Evolutionary conservation across 352 stramenopile species (phyloP), one percentile per base, ranked within the genome.

Genomic region (Phytophthora tentaculata): DNA sequence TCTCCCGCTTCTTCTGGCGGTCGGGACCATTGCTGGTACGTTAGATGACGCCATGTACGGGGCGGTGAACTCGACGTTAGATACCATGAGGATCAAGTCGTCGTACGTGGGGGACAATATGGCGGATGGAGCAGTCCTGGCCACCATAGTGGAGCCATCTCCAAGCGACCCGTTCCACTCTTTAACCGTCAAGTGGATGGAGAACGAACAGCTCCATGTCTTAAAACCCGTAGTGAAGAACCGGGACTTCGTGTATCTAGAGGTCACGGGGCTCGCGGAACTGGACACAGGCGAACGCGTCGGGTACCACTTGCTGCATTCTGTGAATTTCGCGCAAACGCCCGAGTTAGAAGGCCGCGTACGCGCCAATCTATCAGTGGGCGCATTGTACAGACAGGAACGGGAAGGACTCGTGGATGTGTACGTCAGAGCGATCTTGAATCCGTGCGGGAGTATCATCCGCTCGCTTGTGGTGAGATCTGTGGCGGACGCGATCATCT

Each of bases 291-390:
- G 80, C 16, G 79, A 88, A 29, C 80, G 73, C 16, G 64, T 89
- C 1, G 80, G 79, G 19, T 91, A 84, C 50, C 79, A 88, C 56
- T 53, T 89, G 54, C 41, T 84, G 45, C 83, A 87, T 58, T 91
- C 83, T 12, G 59, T 91, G 39, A 57, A 74, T 44, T 81, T 83
- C 50, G 55, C 69, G 1, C 69, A 81, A 29, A 75, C 69, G 1
- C 77, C 65, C 0, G 56, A 69, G 57, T 32, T 85, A 32, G 62
- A 69, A n/a, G 57, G 53, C 14, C 55, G 56, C 8, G 58, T 74
- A 56, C 67, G 67, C 51, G 64, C 45, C 6, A 81, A 64, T 50
- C 54, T 80, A 43, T 89, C 82, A 0, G 57, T 80, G n/a, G 74
- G 66, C 17, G 61, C 64, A 8, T 52, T 90, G 43, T 89, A 73